Conservation (phyloP, 106 monocot species). For the Xerophyta viscosa region DNA sequence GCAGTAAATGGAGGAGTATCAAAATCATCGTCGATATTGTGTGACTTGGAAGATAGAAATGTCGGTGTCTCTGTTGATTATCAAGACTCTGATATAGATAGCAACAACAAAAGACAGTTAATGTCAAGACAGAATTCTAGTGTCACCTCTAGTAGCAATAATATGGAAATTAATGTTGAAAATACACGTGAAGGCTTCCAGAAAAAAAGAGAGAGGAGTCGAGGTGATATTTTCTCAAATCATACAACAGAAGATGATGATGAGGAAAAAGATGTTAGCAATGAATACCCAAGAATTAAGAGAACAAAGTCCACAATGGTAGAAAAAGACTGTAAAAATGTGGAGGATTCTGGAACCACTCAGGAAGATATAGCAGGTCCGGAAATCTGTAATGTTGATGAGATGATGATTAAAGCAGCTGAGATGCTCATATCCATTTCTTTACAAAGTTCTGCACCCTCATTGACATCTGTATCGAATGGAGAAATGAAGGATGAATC, state of each 20-base stretch:
- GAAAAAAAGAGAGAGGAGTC: conserved; percentile 13
- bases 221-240: conserved; percentile 49
- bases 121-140: background rate
- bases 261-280: background rate
- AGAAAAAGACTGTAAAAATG: background rate
- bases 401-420: conserved; percentile 28
- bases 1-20: too few relatives aligned
- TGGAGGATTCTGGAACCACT: background rate
- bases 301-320: background rate
- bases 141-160: conserved; percentile 10
- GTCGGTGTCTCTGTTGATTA: background rate
- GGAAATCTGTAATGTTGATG: conserved; percentile 3
- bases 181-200: background rate
- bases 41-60: background rate
- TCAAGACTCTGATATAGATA: background rate
- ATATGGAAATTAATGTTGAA: background rate
- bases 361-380: background rate
- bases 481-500: conserved; percentile 13
- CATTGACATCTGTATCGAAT: background rate
- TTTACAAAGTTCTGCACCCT: conserved; percentile 1
- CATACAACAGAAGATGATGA: conserved; percentile 15
- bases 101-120: conserved; percentile 9
- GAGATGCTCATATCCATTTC: conserved; percentile 33
- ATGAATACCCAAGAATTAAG: background rate
- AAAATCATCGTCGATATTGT: too few relatives aligned